Evolutionary conservation across 768 basidiomycete genomes (phyloP), one percentile per base, ranked within the genome.

Genomic region (Boletales sp.): DNA sequence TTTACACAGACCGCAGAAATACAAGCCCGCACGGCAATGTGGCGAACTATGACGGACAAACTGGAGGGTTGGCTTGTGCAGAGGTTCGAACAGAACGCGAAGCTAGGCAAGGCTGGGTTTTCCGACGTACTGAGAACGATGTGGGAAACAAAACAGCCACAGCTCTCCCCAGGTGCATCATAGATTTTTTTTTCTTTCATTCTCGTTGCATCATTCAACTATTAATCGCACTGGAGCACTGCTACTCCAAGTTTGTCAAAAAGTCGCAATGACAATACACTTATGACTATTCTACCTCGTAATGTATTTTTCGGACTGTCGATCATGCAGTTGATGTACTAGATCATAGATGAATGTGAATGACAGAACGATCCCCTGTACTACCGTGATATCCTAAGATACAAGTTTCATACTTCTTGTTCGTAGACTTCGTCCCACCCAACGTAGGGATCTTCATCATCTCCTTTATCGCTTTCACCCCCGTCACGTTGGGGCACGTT

Each of bases 1-100:
- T 97, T 97, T 66, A 67, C 74, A 5, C 94, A 96, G 68, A 91
- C 92, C n/a, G 94, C 94, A 2, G 87, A 94, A 70, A 83, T 97
- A 48, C 88, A 92, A 65, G 81, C 90, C 3, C 82, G 90, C 48
- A 80, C 88, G 80, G 74, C 81, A 3, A 72, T 90, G 48, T 92
- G 90, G 89, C 77, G 87, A 60, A 80, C 79, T 32, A 82, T 90
- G 42, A 87, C 91, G 8, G 86, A 91, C 67, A 80, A 82, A 56
- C 74, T 97, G 36, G 94, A 97, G 73, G 75, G 74, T 59, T 93
- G 88, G 82, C 81, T 93, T 46, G 83, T 86, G 21, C 84, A 94
- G 69, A 79, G 93, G 50, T 96, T 97, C 58, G 86, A 90, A 68
- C 86, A 91, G 66, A 97, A 97, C 63, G 94, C 94, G 3, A 87